Evolutionary conservation across 225 moss, liverwort and hornwort species (phyloP).

Genomic region (Rhytidiadelphus loreus): DNA sequence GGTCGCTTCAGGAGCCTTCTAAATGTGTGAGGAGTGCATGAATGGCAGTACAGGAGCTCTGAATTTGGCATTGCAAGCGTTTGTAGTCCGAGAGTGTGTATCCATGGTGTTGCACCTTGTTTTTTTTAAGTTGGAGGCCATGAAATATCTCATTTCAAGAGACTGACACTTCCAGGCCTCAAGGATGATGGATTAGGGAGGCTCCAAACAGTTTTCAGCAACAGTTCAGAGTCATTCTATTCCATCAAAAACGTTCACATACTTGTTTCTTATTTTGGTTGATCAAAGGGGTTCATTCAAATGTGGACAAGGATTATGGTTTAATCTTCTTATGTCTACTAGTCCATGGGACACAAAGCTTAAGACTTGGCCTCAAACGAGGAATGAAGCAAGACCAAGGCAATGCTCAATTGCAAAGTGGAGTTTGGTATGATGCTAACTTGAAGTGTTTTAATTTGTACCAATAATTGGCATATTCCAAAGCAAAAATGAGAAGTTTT

Average conservation of each 20-base stretch:
- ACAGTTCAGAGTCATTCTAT: neutral
- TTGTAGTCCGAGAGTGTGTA: neutral
- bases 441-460: neutral
- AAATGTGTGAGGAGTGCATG: neutral
- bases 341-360: neutral
- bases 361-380: neutral
- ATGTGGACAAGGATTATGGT: neutral
- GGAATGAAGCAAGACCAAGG: neutral
- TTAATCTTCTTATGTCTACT: neutral
- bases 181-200: neutral
- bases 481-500: neutral
- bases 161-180: neutral
- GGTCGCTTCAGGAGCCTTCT: neutral
- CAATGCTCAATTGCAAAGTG: neutral
- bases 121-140: neutral
- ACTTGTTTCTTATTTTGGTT: neutral
- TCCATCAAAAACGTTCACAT: neutral
- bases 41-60: too few relatives aligned
- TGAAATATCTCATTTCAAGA: neutral
- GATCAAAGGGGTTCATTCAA: neutral
- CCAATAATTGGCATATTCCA: neutral
- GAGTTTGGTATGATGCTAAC: neutral
- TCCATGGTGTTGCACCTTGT: too few relatives aligned
- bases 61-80: neutral
- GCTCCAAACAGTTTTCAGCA: neutral